phyloP scores from a whole-genome alignment of 208 protist genomes.

The Novymonas esmeraldas region DNA sequence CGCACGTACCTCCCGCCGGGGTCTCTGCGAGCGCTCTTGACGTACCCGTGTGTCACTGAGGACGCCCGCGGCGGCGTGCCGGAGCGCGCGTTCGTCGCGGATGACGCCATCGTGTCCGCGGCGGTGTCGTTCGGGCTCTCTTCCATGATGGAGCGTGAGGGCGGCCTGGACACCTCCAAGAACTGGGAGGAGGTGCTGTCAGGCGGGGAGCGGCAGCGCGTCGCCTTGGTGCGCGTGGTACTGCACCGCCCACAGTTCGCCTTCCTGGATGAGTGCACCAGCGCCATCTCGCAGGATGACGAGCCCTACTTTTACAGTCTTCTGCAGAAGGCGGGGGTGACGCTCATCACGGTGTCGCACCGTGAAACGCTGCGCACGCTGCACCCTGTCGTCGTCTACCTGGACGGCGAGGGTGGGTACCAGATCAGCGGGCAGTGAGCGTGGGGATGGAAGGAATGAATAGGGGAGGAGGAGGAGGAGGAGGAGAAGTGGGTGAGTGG shows the following conservation, averaged over 20 bases:
- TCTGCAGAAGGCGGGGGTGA: conserved; percentile 75
- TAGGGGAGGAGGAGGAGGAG: neutral
- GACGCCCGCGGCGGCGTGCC: conserved; percentile 25
- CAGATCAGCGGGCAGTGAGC: conserved; percentile 22
- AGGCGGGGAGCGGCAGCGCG: conserved; percentile 88
- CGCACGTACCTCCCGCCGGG: conserved; percentile 82
- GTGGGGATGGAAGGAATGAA: too few relatives aligned
- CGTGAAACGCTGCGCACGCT: conserved; percentile 63
- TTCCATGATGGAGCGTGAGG: conserved; percentile 75
- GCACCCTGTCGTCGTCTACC: conserved; percentile 58
- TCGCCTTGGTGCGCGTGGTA: conserved; percentile 84
- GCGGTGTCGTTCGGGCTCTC: conserved; percentile 54
- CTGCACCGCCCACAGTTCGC: conserved; percentile 81
- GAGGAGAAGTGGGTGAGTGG: neutral
- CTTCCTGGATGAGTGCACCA: conserved; percentile 93
- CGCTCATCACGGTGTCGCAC: conserved; percentile 87
- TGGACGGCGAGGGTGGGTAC: conserved; percentile 73
- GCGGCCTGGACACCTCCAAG: conserved; percentile 71
- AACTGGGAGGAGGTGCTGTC: conserved; percentile 90
- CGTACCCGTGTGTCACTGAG: conserved; percentile 58
- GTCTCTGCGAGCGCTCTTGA: conserved; percentile 80
- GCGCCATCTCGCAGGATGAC: conserved; percentile 85
- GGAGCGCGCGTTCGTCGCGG: conserved; percentile 35
- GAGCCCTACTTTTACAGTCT: conserved; percentile 71
- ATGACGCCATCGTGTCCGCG: conserved; percentile 56